Conservation (phyloP, 2,329 filamentous ascomycete genomes). For the Didymella pinodella region DNA sequence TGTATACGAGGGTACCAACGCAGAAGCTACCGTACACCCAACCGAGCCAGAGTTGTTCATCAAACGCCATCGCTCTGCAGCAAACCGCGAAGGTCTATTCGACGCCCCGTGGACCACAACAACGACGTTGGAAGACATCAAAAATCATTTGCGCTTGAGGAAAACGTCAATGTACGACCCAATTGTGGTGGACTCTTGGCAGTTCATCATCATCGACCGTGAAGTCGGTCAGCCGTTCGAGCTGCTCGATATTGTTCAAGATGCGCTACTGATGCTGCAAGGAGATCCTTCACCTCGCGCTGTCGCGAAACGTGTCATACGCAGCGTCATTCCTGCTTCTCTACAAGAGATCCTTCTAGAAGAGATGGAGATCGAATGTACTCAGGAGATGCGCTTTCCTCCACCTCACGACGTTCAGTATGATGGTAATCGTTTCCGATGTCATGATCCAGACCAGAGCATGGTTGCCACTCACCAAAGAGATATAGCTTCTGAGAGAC, state of each 20-base stretch:
- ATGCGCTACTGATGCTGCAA: slow-evolving; percentile 34
- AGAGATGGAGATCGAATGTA: slow-evolving; percentile 30
- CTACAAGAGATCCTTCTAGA: slow-evolving; percentile 36
- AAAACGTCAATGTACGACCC: slow-evolving; percentile 43
- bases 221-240: slow-evolving; percentile 35
- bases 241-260: slow-evolving; percentile 41
- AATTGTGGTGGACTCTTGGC: slow-evolving; percentile 43
- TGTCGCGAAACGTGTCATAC: slow-evolving; percentile 35
- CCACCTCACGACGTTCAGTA: slow-evolving; percentile 35
- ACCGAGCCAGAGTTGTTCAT: slow-evolving; percentile 38
- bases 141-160: slow-evolving; percentile 32
- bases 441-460: slow-evolving; percentile 27
- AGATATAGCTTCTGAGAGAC: slow-evolving; percentile 9
- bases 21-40: slow-evolving; percentile 37
- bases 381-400: slow-evolving; percentile 26
- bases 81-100: slow-evolving; percentile 24
- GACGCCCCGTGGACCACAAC: slow-evolving; percentile 26
- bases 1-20: slow-evolving; percentile 40
- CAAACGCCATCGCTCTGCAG: slow-evolving; percentile 28
- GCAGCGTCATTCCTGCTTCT: slow-evolving; percentile 34
- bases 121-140: slow-evolving; percentile 39
- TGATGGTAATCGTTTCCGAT: slow-evolving; percentile 37
- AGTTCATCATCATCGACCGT: slow-evolving; percentile 45
- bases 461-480: slow-evolving; percentile 21
- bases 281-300: slow-evolving; percentile 34